These are phyloP conservation scores for Hepatocystis sp. DNA, from an alignment of 169 alveolate genomes.

Conservation along the genomic window DNA sequence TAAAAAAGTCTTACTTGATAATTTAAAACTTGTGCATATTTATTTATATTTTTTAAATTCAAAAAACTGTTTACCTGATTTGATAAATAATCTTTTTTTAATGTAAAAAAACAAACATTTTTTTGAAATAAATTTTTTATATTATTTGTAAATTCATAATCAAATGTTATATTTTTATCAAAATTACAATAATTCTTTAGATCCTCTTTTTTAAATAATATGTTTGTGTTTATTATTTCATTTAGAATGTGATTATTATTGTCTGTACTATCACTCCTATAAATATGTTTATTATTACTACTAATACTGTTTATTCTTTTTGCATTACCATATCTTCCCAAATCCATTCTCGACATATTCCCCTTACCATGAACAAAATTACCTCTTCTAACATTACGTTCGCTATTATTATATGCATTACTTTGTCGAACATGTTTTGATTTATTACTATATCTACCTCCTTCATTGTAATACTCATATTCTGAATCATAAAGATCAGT, in stretches of 20 bases:
- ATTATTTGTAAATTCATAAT: neutral
- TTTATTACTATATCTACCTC: neutral
- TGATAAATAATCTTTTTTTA: conserved; percentile 17
- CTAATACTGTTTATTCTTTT: no score
- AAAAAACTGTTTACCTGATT: conserved; percentile 23
- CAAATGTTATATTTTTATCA: conserved; percentile 33
- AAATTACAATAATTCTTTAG: conserved; percentile 30
- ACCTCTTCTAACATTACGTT: no score
- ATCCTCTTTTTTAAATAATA: conserved; percentile 19
- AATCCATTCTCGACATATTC: no score
- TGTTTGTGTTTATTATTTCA: conserved; percentile 33
- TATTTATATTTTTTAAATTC: conserved; percentile 49
- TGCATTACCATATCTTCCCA: no score
- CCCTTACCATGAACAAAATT: no score
- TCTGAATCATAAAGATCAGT: no score
- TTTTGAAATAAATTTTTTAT: neutral
- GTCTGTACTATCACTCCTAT: neutral
- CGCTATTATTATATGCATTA: no score
- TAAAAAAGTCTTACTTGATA: conserved; percentile 32
- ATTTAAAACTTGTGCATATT: conserved; percentile 13
- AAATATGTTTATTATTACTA: no score
- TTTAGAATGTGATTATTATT: conserved; percentile 4
- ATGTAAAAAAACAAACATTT: conserved; percentile 39
- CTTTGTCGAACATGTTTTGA: no score
- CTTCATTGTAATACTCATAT: neutral